Conservation (phyloP, 2,329 filamentous ascomycete species). For the Coniochaeta prunicola region DNA sequence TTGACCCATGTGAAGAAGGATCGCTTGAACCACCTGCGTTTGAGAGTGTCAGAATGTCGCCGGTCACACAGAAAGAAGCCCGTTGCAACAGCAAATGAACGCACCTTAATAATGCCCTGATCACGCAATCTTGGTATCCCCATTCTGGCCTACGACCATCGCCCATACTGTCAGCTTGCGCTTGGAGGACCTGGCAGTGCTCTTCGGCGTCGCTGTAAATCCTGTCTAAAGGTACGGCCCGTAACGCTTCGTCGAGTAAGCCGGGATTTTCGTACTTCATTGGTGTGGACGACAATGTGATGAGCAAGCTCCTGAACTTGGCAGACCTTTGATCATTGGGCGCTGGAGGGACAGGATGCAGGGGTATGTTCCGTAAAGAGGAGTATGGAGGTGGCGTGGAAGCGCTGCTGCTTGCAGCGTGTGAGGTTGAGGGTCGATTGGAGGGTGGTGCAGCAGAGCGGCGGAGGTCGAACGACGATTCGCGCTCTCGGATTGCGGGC, state of each 20-base stretch:
- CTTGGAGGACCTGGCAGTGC: slow-evolving; percentile 79
- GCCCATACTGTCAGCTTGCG: slow-evolving; percentile 81
- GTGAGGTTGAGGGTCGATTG: slow-evolving; percentile 39
- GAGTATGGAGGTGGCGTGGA: slow-evolving; percentile 39
- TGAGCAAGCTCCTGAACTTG: slow-evolving; percentile 74
- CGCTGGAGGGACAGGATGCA: slow-evolving; percentile 65
- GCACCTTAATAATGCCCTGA: slow-evolving; percentile 77
- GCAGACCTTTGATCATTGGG: slow-evolving; percentile 56
- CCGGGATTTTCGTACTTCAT: slow-evolving; percentile 96
- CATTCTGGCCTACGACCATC: slow-evolving; percentile 75
- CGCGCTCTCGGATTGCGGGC: slow-evolving; percentile 28
- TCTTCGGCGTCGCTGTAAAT: slow-evolving; percentile 94
- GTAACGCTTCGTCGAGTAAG: slow-evolving; percentile 82
- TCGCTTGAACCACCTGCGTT: slow-evolving; percentile 82
- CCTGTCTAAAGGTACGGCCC: slow-evolving; percentile 77
- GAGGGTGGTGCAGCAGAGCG: slow-evolving; percentile 28
- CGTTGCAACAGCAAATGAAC: slow-evolving; percentile 19
- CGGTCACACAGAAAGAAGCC: not conserved
- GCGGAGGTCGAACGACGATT: slow-evolving; percentile 41
- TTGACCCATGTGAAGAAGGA: slow-evolving; percentile 96
- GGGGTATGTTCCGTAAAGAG: slow-evolving; percentile 41
- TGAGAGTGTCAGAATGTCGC: slow-evolving; percentile 4
- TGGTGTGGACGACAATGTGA: slow-evolving; percentile 80
- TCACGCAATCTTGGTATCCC: slow-evolving; percentile 97
- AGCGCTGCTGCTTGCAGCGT: slow-evolving; percentile 18